These are phyloP conservation scores for Flaveria ramosissima DNA, from an alignment of 129 eudicot species.

Conservation along the genomic window DNA sequence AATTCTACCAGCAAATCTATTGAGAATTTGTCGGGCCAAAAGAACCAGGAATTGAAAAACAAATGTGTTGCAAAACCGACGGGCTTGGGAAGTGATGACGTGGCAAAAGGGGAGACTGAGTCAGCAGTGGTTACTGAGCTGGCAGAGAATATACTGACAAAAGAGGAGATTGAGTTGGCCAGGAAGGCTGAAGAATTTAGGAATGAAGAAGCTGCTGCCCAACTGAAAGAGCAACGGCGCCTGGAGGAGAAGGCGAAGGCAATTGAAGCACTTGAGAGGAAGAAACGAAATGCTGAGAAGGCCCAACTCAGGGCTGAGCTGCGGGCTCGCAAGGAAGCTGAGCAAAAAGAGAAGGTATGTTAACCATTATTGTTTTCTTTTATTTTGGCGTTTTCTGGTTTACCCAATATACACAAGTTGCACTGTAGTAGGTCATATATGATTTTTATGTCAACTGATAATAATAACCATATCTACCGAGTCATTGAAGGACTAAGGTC, in stretches of 20 bases:
- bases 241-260: slow-evolving; percentile 82
- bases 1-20: neutral
- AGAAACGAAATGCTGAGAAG: slow-evolving; percentile 77
- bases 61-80: slow-evolving; percentile 27
- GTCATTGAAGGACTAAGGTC: slow-evolving; percentile 7
- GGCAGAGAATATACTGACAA: slow-evolving; percentile 39
- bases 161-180: slow-evolving; percentile 56
- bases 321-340: slow-evolving; percentile 81
- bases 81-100: slow-evolving; percentile 16
- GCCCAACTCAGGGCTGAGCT: slow-evolving; percentile 71
- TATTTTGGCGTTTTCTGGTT: neutral
- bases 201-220: slow-evolving; percentile 52
- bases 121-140: slow-evolving; percentile 29
- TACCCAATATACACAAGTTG: neutral
- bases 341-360: slow-evolving; percentile 38
- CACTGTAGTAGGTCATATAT: neutral
- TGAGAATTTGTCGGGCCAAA: slow-evolving; percentile 36
- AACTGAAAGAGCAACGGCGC: slow-evolving; percentile 72
- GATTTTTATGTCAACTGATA: neutral
- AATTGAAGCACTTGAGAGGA: slow-evolving; percentile 84
- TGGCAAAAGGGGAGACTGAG: slow-evolving; percentile 19
- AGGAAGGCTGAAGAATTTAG: slow-evolving; percentile 57
- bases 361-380: neutral
- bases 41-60: slow-evolving; percentile 32
- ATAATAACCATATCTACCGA: slow-evolving; percentile 8